These are phyloP conservation scores for Colletotrichum limetticola DNA, from an alignment of 2,329 filamentous ascomycete species.

Conservation along the genomic window DNA sequence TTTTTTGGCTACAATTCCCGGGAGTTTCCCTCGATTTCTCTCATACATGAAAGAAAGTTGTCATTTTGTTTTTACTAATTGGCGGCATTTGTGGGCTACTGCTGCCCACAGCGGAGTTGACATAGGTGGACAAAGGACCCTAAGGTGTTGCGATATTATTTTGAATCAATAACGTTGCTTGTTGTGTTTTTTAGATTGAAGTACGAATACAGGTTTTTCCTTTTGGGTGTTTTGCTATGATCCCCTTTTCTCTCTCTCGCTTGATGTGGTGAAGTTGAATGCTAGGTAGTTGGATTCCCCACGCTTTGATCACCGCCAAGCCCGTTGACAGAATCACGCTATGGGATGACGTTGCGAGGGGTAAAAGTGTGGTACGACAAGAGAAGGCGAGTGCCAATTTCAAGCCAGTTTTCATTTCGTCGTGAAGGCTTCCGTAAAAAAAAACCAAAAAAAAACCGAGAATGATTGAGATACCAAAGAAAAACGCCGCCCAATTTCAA, in stretches of 20 bases:
- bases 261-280: background rate
- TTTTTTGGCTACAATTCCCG: background rate
- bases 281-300: background rate
- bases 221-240: background rate
- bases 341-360: constrained; percentile 15
- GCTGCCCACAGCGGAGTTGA: constrained; percentile 13
- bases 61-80: constrained; percentile 10
- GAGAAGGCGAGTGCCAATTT: background rate
- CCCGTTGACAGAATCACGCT: background rate
- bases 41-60: background rate
- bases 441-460: background rate
- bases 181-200: constrained; percentile 7
- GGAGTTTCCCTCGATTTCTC: background rate
- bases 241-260: background rate
- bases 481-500: background rate
- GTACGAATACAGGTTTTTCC: constrained; percentile 21
- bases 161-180: constrained; percentile 2
- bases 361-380: background rate
- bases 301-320: constrained; percentile 8
- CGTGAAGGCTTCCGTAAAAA: background rate
- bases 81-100: constrained; percentile 26
- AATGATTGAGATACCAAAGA: background rate
- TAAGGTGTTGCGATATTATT: constrained; percentile 15
- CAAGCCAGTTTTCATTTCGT: background rate
- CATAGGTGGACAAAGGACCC: constrained; percentile 6